Percentiles rank a stretch among this genome's conserved stretches.
phyloP scores from a whole-genome alignment of 805 yeast species.

The Candida odintsovae region DNA sequence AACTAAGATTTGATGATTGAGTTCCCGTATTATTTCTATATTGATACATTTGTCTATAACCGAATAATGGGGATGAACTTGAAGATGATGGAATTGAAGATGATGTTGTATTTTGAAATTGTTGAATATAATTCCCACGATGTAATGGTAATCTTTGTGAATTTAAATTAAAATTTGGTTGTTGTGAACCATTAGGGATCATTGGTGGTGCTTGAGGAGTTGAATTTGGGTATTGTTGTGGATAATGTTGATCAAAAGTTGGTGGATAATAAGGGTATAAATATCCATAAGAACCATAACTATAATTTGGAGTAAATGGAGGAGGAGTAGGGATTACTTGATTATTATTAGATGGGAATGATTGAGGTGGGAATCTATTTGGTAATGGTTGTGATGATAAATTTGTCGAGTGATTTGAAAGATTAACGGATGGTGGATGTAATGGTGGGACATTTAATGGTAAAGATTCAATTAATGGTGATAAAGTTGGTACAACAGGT shows the following conservation, averaged over 20 bases:
- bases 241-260: conserved; percentile 1
- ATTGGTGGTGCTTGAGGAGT: not conserved
- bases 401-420: not conserved
- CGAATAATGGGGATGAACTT: not conserved
- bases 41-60: not conserved
- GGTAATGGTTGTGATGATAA: not conserved
- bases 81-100: not conserved
- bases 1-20: not conserved
- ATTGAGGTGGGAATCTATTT: not conserved
- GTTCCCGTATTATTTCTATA: not conserved
- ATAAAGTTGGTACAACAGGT: not conserved
- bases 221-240: not conserved
- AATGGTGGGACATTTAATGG: not conserved
- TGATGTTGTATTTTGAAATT: not conserved
- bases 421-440: not conserved
- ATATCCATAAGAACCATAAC: not conserved
- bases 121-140: not conserved
- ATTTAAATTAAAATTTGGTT: not conserved
- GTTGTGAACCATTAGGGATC: not conserved
- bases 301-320: conserved; percentile 1
- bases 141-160: not conserved
- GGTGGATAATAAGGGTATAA: not conserved
- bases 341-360: not conserved
- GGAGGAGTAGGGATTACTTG: not conserved
- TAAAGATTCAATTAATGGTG: not conserved